Conservation (phyloP, 225 moss, liverwort and hornwort species). For the Lunularia cruciata region DNA sequence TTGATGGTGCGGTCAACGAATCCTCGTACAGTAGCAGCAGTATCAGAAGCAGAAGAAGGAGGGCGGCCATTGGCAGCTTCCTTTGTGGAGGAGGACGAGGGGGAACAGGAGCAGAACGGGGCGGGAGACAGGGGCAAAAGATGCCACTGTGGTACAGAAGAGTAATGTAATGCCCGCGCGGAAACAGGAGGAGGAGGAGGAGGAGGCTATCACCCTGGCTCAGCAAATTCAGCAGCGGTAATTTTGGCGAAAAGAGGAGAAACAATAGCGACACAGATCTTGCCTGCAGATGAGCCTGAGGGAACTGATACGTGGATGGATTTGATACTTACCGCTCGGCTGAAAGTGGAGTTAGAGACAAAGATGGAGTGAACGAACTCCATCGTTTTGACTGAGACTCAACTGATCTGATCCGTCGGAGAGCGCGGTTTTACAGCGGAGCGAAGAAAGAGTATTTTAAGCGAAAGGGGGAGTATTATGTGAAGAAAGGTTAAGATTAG, state of each 20-base stretch:
- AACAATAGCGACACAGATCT: too few species aligned
- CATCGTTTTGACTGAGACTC: not conserved
- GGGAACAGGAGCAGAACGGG: not conserved
- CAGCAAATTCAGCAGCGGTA: too few species aligned
- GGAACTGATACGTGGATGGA: not conserved
- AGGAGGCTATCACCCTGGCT: too few species aligned
- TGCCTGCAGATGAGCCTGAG: not conserved
- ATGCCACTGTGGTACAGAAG: not conserved
- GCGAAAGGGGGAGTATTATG: not conserved
- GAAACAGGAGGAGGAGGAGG: too few species aligned
- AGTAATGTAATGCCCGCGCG: too few species aligned
- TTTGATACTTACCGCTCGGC: not conserved
- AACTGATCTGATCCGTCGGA: too few species aligned
- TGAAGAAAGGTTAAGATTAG: not conserved
- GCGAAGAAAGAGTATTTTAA: not conserved
- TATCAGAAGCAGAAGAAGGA: not conserved
- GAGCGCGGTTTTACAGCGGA: not conserved
- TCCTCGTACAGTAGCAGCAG: not conserved
- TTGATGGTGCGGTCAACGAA: not conserved
- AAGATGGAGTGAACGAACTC: not conserved
- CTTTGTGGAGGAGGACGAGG: not conserved
- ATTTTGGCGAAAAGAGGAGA: too few species aligned
- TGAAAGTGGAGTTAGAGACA: not conserved
- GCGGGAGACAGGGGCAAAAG: constrained; percentile 1
- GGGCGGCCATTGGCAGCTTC: not conserved